These are phyloP conservation scores for Chlorella sorokiniana DNA, from an alignment of 139 green algal genomes.

Conservation along the genomic window DNA sequence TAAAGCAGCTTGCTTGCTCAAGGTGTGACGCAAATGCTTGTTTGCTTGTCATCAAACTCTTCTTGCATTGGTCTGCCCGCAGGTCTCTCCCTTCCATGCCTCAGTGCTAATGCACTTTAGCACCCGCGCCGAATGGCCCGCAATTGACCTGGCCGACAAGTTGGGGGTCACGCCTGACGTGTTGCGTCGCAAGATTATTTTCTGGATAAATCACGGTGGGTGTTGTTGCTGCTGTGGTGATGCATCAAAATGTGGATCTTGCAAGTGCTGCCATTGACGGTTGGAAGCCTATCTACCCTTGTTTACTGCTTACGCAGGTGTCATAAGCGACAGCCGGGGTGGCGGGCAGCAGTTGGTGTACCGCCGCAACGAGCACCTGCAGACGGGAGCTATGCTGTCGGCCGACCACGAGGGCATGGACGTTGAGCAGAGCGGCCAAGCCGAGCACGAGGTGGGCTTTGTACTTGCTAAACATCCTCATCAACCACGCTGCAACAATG, in stretches of 20 bases:
- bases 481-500: too few relatives aligned
- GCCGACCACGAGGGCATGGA: conserved; percentile 38
- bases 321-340: conserved; percentile 26
- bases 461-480: not conserved
- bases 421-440: not conserved
- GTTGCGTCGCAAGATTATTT: conserved; percentile 69
- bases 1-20: too few relatives aligned
- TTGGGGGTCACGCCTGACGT: conserved; percentile 58
- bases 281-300: too few relatives aligned
- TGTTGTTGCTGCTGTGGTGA: not conserved
- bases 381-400: not conserved
- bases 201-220: conserved; percentile 90
- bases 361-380: conserved; percentile 42
- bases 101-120: conserved; percentile 82
- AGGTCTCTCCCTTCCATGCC: conserved; percentile 79
- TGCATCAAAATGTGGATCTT: too few relatives aligned
- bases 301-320: conserved; percentile 11
- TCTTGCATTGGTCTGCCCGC: not conserved
- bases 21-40: too few relatives aligned
- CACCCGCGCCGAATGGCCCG: conserved; percentile 35
- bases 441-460: conserved; percentile 24
- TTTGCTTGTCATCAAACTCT: not conserved
- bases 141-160: conserved; percentile 55
- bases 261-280: too few relatives aligned
- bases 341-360: conserved; percentile 39